Conservation (phyloP, 257 asterid genomes). For the Henckelia pumila region DNA sequence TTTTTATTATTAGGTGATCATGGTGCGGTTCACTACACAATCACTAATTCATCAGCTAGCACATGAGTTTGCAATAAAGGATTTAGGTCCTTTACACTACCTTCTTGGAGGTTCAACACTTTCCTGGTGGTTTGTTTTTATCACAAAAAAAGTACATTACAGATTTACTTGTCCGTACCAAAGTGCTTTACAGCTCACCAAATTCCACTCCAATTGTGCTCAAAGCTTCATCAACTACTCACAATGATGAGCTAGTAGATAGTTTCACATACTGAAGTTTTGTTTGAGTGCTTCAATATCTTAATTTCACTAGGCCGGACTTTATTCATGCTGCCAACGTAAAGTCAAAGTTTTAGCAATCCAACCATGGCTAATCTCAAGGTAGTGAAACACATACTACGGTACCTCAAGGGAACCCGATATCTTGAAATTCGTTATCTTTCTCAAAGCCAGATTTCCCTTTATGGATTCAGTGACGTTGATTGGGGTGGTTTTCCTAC, state of each 20-base stretch:
- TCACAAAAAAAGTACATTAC: background rate
- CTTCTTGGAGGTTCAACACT: slow-evolving; percentile 10
- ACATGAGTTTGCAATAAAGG: background rate
- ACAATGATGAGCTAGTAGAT: background rate
- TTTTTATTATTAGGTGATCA: no score
- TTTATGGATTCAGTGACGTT: no score
- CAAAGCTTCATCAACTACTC: no score
- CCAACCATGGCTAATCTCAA: background rate
- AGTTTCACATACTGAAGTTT: background rate
- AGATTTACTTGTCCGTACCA: background rate
- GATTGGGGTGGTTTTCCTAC: no score
- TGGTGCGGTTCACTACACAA: no score
- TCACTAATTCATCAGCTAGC: background rate
- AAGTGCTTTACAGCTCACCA: background rate
- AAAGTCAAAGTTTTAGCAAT: background rate
- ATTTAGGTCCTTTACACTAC: background rate
- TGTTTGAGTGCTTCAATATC: background rate
- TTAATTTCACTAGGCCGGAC: background rate
- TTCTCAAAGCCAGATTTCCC: no score
- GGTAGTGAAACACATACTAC: background rate
- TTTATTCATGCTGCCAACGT: background rate
- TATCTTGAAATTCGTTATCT: background rate
- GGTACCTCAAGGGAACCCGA: background rate
- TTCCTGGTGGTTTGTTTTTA: background rate
- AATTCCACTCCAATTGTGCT: background rate